Percentiles rank a stretch among this genome's conserved stretches.
phyloP scores from a whole-genome alignment of 1,139 yeast species.

The Candida gigantensis region DNA sequence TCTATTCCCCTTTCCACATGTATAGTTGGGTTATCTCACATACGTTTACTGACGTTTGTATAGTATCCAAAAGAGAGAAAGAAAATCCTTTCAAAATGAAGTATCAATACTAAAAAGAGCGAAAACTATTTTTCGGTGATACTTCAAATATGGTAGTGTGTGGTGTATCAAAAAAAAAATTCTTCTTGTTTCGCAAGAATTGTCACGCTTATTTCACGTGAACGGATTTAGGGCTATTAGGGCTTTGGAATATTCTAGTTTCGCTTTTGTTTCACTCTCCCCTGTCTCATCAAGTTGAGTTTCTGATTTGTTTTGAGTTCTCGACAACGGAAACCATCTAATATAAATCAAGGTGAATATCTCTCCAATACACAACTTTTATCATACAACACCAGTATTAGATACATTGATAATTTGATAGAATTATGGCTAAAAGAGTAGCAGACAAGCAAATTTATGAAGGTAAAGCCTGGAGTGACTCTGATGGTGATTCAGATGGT shows the following conservation, averaged over 20 bases:
- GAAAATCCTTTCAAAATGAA: constrained; percentile 6
- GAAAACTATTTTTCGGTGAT: constrained; percentile 4
- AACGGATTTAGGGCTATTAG: constrained; percentile 4
- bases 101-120: constrained; percentile 2
- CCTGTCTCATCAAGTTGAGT: not conserved
- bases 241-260: not conserved
- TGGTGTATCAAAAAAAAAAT: not conserved
- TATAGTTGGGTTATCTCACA: constrained; percentile 2
- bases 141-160: constrained; percentile 6
- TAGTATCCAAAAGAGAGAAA: constrained; percentile 15
- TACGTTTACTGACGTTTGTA: constrained; percentile 17
- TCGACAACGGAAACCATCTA: too few relatives aligned
- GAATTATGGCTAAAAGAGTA: constrained; percentile 60
- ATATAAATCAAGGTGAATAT: not conserved
- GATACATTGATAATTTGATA: not conserved
- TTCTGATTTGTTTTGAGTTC: constrained; percentile 3
- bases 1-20: too few relatives aligned
- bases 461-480: constrained; percentile 26
- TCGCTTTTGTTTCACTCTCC: not conserved
- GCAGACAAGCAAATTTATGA: constrained; percentile 62
- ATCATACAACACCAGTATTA: not conserved
- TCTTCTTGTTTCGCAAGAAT: not conserved
- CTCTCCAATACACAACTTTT: not conserved
- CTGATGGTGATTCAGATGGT: constrained; percentile 38
- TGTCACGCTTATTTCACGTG: constrained; percentile 5